Evolutionary conservation across 1,284 basidiomycete genomes (phyloP), one percentile per base, ranked within the genome.

Genomic region (Apiotrichum veenhuisii): DNA sequence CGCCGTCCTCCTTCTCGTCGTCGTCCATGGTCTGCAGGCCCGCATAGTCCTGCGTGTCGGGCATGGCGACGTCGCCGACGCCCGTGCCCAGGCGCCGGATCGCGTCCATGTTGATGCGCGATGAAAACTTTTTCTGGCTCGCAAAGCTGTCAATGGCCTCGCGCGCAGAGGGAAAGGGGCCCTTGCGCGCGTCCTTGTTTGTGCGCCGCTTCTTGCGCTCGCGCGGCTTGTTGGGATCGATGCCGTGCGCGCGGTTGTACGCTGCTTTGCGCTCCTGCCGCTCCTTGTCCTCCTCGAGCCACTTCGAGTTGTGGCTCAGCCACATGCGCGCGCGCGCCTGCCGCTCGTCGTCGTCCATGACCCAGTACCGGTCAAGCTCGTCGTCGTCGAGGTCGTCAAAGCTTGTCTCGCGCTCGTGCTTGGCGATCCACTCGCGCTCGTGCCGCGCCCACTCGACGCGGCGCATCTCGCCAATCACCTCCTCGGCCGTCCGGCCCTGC

Each of bases 291-390:
- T 88, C 86, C 73, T 96, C 90, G 50, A 98, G 78, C 79, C 96
- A 98, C 53, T 96, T 92, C 64, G 84, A 85, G 77, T 98, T 98
- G 72, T 93, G 82, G 77, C 95, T 92, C 60, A 98, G 89, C 96
- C 96, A 98, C 20, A 98, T 85, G 26, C 93, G 85, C 70, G 95
- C 92, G 74, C 94, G 96, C 70, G 92, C 83, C 71, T 83, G 85
- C 8, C 91, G 87, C 75, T 98, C 95, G 26, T 90, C 89, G 46
- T 89, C 86, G 14, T 83, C 86, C 47, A 97, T 78, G 57, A 96
- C 81, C 56, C 59, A 73, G 78, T 90, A 92, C 26, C 79, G 80
- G 72, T 98, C 91, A 45, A 98, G 81, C 75, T 99, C 96, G 9
- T 87, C 91, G 68, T 98, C 96, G 76, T 98, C 89, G 26, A 98